phyloP scores from a whole-genome alignment of 2,329 filamentous ascomycete species.

The Sporothrix brasiliensis region DNA sequence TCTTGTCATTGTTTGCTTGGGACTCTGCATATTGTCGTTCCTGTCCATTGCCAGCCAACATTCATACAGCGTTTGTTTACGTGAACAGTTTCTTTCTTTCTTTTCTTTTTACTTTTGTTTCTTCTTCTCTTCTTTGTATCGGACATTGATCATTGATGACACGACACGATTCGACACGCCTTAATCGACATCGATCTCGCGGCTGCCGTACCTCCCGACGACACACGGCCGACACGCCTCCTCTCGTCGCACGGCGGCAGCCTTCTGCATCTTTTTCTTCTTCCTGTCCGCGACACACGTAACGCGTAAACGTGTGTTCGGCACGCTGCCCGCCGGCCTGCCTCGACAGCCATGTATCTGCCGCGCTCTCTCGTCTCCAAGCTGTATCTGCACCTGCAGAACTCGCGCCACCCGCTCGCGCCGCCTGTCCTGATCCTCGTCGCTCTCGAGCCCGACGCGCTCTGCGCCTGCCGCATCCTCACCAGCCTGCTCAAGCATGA shows the following conservation, averaged over 20 bases:
- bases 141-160: background rate
- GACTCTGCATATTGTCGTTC: background rate
- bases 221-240: background rate
- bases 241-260: constrained; percentile 17
- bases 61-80: background rate
- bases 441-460: constrained; percentile 89
- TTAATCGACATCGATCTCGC: background rate
- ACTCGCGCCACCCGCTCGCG: constrained; percentile 83
- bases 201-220: background rate
- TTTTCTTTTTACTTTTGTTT: background rate
- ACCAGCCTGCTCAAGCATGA: constrained; percentile 93
- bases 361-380: constrained; percentile 86
- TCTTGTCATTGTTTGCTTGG: constrained; percentile 3
- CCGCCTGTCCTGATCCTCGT: constrained; percentile 90
- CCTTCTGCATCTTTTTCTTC: background rate
- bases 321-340: constrained; percentile 29
- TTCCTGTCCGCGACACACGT: constrained; percentile 18
- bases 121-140: too few species aligned
- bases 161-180: background rate
- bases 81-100: too few species aligned
- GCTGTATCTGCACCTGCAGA: constrained; percentile 86
- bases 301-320: constrained; percentile 40
- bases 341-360: constrained; percentile 74
- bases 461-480: constrained; percentile 93
- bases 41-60: constrained; percentile 10